Evolutionary conservation across 306 rosid species (phyloP).

Genomic region (Coriaria nepalensis): DNA sequence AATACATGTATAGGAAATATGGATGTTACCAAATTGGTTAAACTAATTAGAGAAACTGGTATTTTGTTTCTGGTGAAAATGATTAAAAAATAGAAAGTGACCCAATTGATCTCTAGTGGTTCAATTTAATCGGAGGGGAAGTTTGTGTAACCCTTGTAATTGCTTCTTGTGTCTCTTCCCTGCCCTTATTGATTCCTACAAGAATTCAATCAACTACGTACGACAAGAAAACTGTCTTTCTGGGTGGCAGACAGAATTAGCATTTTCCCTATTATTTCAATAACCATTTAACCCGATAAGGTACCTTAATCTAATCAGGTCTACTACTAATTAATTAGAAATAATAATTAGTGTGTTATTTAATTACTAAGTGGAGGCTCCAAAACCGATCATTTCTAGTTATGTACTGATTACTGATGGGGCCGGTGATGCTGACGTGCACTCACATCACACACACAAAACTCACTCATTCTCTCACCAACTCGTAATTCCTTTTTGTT

Average conservation of each 20-base stretch:
- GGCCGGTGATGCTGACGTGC: slow-evolving; percentile 9
- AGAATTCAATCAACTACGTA: slow-evolving; percentile 8
- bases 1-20: too few species aligned
- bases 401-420: not conserved
- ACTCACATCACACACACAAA: not conserved
- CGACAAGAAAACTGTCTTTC: not conserved
- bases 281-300: not conserved
- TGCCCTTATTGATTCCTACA: slow-evolving; percentile 29
- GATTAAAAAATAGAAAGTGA: too few species aligned
- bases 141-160: slow-evolving; percentile 20
- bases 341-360: not conserved
- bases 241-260: slow-evolving; percentile 34
- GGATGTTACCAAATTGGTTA: too few species aligned
- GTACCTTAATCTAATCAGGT: slow-evolving; percentile 1
- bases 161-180: slow-evolving; percentile 22
- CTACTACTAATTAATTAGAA: not conserved
- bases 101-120: too few species aligned
- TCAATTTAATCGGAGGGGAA: too few species aligned
- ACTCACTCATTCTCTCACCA: too few species aligned
- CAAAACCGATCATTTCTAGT: not conserved
- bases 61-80: too few species aligned
- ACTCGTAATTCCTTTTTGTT: too few species aligned
- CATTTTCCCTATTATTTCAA: slow-evolving; percentile 9
- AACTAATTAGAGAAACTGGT: too few species aligned
- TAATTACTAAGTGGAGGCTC: slow-evolving; percentile 13